Evolutionary conservation across 1,139 yeast species (phyloP).

Genomic region (Taphrina confusa): DNA sequence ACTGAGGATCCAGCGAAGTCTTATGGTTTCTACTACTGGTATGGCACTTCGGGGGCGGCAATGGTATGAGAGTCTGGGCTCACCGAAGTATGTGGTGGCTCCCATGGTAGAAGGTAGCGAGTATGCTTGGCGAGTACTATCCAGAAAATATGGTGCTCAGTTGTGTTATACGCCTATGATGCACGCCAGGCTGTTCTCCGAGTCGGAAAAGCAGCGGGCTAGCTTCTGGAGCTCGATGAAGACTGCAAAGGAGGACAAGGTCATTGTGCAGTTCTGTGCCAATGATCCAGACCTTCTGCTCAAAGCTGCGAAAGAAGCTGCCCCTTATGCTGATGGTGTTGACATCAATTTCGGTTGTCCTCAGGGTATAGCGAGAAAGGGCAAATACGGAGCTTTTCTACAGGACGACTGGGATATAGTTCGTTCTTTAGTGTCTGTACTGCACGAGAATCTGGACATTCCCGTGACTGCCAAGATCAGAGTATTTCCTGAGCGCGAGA

Average conservation of each 20-base stretch:
- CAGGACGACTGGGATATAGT: conserved; percentile 97
- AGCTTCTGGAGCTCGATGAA: conserved; percentile 76
- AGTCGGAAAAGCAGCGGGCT: conserved; percentile 73
- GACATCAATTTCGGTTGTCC: conserved; percentile 97
- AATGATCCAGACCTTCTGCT: conserved; percentile 84
- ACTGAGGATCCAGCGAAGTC: too few relatives aligned
- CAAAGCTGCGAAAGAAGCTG: conserved; percentile 78
- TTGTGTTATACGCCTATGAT: conserved; percentile 96
- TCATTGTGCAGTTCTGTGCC: conserved; percentile 93
- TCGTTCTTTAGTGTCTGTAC: conserved; percentile 63
- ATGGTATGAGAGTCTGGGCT: conserved; percentile 66
- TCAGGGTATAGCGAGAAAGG: conserved; percentile 93
- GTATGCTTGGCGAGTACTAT: conserved; percentile 88
- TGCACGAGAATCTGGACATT: conserved; percentile 67
- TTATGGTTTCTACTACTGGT: conserved; percentile 17
- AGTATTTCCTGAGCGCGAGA: conserved; percentile 80
- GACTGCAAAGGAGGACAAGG: conserved; percentile 79
- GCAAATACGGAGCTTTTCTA: conserved; percentile 90
- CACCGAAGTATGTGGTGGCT: conserved; percentile 84
- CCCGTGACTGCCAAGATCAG: conserved; percentile 97
- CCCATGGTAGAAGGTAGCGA: conserved; percentile 99
- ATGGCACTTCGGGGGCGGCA: conserved; percentile 61
- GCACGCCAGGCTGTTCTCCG: conserved; percentile 87
- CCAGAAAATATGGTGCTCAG: conserved; percentile 88
- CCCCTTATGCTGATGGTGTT: conserved; percentile 88